Evolutionary conservation across 257 asterid genomes (phyloP), one percentile per base, ranked within the genome.

Genomic region (Rubia yunnanensis): DNA sequence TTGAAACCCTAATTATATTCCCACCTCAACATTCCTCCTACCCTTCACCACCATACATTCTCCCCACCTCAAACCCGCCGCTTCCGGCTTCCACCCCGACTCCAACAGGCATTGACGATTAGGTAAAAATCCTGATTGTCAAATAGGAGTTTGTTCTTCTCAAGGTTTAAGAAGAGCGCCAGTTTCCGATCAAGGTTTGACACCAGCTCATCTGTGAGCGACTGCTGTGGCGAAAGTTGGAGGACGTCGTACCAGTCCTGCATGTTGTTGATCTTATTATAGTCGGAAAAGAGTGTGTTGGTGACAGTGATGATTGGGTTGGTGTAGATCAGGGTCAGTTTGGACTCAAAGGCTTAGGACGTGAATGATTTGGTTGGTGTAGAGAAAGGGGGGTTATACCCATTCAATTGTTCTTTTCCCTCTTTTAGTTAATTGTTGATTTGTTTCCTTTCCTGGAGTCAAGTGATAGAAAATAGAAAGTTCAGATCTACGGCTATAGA

Each of bases 381-480:
- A 88, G 69, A n/a, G n/a, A n/a, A 88, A 88, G 23, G 96, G 89
- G 65, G 81, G 94, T 60, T 60, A 10, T 39, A 39, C 20, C 28
- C 28, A n/a, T 14, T 24, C 27, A 27, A 23, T 41, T 59, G 70
- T 35, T 59, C 26, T 22, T 4, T 8, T 1, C 35, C 11, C 26
- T 56, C 55, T 38, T 1, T 20, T 49, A 31, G 44, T 41, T 50
- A 7, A 64, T 59, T 57, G 31, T 32, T 17, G 26, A 36, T 64
- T 76, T 30, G 97, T 22, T 89, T 92, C 78, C 96, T 96, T 87
- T 76, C 91, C 89, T 66, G 94, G 95, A 39, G 85, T 92, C 68
- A 96, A 92, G 81, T 92, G 98, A 97, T 96, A 92, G 83, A 92
- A 92, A 86, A 89, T 92, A 84, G 98, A 92, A 87, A 92, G 89